Evolutionary conservation across 371 early-diverging fungal species (phyloP).

Genomic region (Zopfochytrium polystomum): DNA sequence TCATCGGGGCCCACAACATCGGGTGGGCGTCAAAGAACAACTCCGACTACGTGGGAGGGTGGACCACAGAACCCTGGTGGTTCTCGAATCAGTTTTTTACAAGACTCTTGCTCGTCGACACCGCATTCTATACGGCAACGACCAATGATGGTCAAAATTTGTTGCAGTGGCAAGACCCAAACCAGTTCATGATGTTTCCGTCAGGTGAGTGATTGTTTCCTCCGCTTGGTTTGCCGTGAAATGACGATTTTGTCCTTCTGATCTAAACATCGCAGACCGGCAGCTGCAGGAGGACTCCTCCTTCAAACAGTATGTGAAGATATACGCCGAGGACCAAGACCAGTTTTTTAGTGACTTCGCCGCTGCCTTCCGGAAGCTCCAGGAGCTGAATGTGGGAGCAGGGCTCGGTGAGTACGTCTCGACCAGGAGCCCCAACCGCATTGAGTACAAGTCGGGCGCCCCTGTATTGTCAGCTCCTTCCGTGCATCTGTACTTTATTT

Average conservation of each 20-base stretch:
- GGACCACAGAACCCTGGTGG: not conserved
- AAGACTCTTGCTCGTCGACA: not conserved
- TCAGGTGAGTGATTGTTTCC: no score
- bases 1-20: conserved; percentile 83
- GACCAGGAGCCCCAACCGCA: no score
- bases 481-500: no score
- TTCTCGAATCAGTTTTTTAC: conserved; percentile 2
- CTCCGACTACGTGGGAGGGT: conserved; percentile 1
- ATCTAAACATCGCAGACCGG: not conserved
- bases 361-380: conserved; percentile 73
- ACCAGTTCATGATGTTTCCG: not conserved
- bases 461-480: no score
- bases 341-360: conserved; percentile 67
- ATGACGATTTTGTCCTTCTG: not conserved
- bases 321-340: conserved; percentile 66
- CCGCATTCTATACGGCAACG: no score
- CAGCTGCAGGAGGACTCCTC: conserved; percentile 29
- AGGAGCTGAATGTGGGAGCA: conserved; percentile 66
- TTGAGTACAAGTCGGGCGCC: no score
- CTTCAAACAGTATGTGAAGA: conserved; percentile 73
- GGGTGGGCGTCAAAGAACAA: conserved; percentile 45
- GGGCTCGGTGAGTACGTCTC: no score
- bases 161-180: not conserved
- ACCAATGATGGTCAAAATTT: not conserved
- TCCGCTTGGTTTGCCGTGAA: not conserved